Percentiles rank a stretch among this genome's conserved stretches.
Conservation (phyloP, 495 filamentous ascomycete species). For the Parachaetomium inaequale region DNA sequence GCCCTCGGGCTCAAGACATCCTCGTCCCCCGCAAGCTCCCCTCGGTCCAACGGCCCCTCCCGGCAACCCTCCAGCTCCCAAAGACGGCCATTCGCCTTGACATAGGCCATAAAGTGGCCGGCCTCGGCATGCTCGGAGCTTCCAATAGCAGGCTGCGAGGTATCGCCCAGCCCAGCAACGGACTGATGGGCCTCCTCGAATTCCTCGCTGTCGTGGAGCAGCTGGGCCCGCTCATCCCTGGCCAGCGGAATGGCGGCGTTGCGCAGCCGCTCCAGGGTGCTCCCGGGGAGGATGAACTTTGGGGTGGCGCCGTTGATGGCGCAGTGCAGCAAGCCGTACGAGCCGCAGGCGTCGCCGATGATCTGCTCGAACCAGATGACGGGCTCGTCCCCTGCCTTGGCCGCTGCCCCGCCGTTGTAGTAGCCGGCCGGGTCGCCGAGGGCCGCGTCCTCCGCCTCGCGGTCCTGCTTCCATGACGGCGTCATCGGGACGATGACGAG, state of each 20-base stretch:
- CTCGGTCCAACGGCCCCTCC: constrained; percentile 71
- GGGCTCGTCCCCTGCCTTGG: constrained; percentile 41
- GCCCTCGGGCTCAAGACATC: constrained; percentile 68
- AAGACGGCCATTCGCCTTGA: constrained; percentile 63
- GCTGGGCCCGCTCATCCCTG: constrained; percentile 57
- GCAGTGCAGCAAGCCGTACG: constrained; percentile 77
- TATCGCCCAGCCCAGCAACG: constrained; percentile 65
- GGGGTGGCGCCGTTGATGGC: constrained; percentile 55
- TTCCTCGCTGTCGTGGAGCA: constrained; percentile 66
- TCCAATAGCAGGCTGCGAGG: constrained; percentile 48
- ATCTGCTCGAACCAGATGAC: constrained; percentile 88
- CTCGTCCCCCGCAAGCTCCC: constrained; percentile 55
- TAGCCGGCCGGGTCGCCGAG: constrained; percentile 16
- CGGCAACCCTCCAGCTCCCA: constrained; percentile 76
- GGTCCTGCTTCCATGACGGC: constrained; percentile 55
- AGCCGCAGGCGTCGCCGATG: constrained; percentile 81
- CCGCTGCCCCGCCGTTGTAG: constrained; percentile 10
- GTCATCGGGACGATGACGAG: constrained; percentile 74
- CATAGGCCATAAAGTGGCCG: constrained; percentile 73
- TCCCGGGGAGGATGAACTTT: constrained; percentile 44
- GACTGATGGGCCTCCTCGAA: constrained; percentile 68
- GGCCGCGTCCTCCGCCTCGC: constrained; percentile 54
- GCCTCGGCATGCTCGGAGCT: constrained; percentile 46
- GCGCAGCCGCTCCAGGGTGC: constrained; percentile 40
- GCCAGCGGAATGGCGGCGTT: constrained; percentile 43